Evolutionary conservation across 1,284 basidiomycete species (phyloP), one percentile per base, ranked within the genome.

Genomic region (Bondarzewia mesenterica): DNA sequence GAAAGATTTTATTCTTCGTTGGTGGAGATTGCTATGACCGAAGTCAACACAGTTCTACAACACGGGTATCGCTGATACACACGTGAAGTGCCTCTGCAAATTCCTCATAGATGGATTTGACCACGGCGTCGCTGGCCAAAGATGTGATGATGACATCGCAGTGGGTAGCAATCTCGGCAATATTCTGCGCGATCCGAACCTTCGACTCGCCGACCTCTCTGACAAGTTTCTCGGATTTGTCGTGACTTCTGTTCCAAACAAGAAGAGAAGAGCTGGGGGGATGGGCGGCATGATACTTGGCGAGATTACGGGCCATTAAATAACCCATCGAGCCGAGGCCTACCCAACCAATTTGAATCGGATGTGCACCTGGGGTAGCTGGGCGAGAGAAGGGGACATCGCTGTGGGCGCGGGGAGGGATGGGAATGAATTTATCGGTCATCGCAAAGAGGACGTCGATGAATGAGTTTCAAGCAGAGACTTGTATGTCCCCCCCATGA

Each of bases 131-230:
- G 54, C 77, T 78, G 14, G 78, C 75, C 23, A 95, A 74, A 52
- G 78, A 84, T 38, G 88, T 88, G 60, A 95, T 70, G 59, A 95
- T 77, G 55, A 95, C 67, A 65, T 95, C 89, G 61, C 86, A 88
- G 58, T 83, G 71, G 12, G 54, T 60, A 1, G 73, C 86, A 49
- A 91, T 57, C 51, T 88, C 72, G 40, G 70, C 75, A 16, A 76
- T 66, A 48, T 68, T 68, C 20, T 75, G 64, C 3, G 83, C 82
- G 41, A 86, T 70, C 27, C 61, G 61, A 58, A 82, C 65, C 53
- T 74, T 73, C 46, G 68, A 61, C 21, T 70, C 58, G 15, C 80
- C 80, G 21, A 85, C 57, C 50, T 82, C 75, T 35, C 75, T 64
- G 4, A 69, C 60, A 1, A 88, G 73, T 38, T 71, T 68, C 52